Conservation (phyloP, 106 monocot genomes). For the Dioscorea dumetorum region DNA sequence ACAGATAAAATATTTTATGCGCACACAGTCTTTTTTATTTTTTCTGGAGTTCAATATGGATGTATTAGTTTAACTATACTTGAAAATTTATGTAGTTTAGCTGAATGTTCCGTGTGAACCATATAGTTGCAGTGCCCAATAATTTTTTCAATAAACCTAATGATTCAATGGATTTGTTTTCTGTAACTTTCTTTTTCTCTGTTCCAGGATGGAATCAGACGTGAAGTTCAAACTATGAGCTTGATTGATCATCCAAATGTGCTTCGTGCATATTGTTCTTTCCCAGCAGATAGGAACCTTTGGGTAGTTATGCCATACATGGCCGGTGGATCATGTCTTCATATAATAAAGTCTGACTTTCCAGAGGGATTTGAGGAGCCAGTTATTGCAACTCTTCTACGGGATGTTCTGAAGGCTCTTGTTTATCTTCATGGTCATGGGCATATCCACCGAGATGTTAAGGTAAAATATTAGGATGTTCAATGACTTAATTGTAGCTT, state of each 20-base stretch:
- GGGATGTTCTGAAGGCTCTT: slow-evolving; percentile 94
- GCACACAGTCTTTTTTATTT: too few species aligned
- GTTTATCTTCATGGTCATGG: slow-evolving; percentile 89
- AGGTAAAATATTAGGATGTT: slow-evolving; percentile 40
- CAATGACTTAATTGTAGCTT: neutral
- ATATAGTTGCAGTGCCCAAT: too few species aligned
- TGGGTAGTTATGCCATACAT: slow-evolving; percentile 99
- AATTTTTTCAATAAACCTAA: too few species aligned
- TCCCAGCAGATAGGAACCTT: slow-evolving; percentile 59
- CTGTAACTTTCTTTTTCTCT: neutral
- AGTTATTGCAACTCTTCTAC: slow-evolving; percentile 79
- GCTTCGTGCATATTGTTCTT: slow-evolving; percentile 83
- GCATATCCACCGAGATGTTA: slow-evolving; percentile 95
- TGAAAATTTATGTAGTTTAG: too few species aligned
- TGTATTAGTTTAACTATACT: too few species aligned
- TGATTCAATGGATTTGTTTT: neutral
- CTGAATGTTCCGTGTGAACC: too few species aligned
- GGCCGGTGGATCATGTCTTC: slow-evolving; percentile 89
- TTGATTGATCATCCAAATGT: slow-evolving; percentile 87
- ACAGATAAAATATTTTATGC: too few species aligned
- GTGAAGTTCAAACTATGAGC: slow-evolving; percentile 94
- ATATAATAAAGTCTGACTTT: slow-evolving; percentile 80
- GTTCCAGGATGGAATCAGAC: slow-evolving; percentile 81
- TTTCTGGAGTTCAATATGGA: too few species aligned
- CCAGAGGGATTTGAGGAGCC: slow-evolving; percentile 94